phyloP scores from a whole-genome alignment of 1,284 basidiomycete species.

The Leccinum subrobustum region DNA sequence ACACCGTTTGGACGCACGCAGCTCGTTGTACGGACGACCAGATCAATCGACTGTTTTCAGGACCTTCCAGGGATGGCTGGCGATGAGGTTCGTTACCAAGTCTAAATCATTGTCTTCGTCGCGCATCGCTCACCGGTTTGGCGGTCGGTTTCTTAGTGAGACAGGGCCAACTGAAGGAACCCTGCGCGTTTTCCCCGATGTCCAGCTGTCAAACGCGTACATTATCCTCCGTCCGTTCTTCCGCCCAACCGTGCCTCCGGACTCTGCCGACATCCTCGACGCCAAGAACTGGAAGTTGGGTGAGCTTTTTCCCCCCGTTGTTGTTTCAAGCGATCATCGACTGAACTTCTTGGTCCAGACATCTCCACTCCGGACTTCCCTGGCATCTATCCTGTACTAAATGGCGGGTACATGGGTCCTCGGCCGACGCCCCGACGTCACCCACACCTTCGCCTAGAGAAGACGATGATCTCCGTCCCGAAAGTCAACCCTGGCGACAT shows the following conservation, averaged over 20 bases:
- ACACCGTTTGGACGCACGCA: conserved; percentile 59
- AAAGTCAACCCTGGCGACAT: conserved; percentile 78
- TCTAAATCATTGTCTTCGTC: background rate
- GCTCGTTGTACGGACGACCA: conserved; percentile 58
- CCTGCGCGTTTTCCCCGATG: conserved; percentile 73
- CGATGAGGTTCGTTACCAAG: conserved; percentile 48
- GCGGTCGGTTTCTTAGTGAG: conserved; percentile 40
- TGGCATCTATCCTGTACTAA: conserved; percentile 42
- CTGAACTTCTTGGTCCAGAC: conserved; percentile 37
- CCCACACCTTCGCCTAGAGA: conserved; percentile 66
- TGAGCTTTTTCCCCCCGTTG: conserved; percentile 21
- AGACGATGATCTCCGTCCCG: conserved; percentile 76
- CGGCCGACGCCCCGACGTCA: conserved; percentile 51
- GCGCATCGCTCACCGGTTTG: background rate
- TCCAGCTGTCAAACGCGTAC: conserved; percentile 76
- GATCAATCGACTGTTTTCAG: conserved; percentile 71
- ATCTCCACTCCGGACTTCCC: conserved; percentile 57
- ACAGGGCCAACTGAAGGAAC: conserved; percentile 79
- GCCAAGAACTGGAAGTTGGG: conserved; percentile 74
- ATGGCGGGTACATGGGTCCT: conserved; percentile 52
- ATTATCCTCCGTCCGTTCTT: conserved; percentile 86
- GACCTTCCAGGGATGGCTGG: conserved; percentile 79
- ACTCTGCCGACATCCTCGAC: conserved; percentile 47
- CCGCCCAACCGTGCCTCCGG: conserved; percentile 43
- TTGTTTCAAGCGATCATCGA: background rate